phyloP scores from a whole-genome alignment of 805 yeast species.

The Hanseniaspora guilliermondii region DNA sequence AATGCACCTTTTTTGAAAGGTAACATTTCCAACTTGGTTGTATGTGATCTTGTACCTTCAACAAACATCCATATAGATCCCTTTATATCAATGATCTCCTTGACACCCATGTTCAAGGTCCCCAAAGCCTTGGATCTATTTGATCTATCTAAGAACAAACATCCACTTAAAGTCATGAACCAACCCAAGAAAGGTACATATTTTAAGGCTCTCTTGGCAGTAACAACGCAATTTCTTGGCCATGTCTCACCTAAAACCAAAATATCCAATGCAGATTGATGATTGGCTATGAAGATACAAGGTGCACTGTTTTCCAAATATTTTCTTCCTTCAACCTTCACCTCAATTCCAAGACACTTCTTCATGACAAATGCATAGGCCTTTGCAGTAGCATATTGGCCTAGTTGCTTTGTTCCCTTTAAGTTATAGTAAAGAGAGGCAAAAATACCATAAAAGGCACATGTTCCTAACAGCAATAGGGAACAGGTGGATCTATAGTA shows the following conservation, averaged over 20 bases:
- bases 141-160: constrained; percentile 79
- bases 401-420: constrained; percentile 61
- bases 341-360: constrained; percentile 51
- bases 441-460: constrained; percentile 65
- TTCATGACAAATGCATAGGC: constrained; percentile 58
- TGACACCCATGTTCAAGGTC: constrained; percentile 61
- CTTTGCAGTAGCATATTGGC: constrained; percentile 85
- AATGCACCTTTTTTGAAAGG: constrained; percentile 97
- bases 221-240: constrained; percentile 80
- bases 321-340: constrained; percentile 57
- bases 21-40: constrained; percentile 51
- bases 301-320: constrained; percentile 44
- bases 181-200: constrained; percentile 88
- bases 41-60: constrained; percentile 89
- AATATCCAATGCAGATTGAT: constrained; percentile 82
- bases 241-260: constrained; percentile 69
- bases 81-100: constrained; percentile 44
- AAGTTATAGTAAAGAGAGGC: constrained; percentile 58
- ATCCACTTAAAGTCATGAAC: constrained; percentile 87
- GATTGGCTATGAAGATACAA: constrained; percentile 73
- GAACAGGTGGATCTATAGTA: constrained; percentile 45
- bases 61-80: constrained; percentile 85
- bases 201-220: constrained; percentile 76
- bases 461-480: constrained; percentile 38
- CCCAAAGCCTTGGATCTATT: constrained; percentile 62